phyloP scores from a whole-genome alignment of 768 basidiomycete genomes.

The Tephrocybe sp. region DNA sequence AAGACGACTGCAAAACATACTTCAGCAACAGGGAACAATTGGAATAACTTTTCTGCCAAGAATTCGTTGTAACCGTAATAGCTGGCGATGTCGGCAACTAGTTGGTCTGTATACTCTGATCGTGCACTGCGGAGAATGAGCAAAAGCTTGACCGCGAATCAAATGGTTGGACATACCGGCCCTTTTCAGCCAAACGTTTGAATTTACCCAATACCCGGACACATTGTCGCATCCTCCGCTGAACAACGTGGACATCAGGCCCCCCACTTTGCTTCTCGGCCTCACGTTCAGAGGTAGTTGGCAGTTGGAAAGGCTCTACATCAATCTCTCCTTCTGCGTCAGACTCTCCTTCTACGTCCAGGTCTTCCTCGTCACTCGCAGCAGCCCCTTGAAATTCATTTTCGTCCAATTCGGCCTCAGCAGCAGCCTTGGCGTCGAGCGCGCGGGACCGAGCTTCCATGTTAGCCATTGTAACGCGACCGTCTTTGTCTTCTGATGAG shows the following conservation, averaged over 20 bases:
- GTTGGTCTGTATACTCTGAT: conserved; percentile 86
- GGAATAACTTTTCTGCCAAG: conserved; percentile 91
- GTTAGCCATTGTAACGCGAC: conserved; percentile 69
- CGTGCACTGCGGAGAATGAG: conserved; percentile 56
- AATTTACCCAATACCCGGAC: conserved; percentile 74
- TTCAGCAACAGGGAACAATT: conserved; percentile 90
- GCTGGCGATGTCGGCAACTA: conserved; percentile 85
- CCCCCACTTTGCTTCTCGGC: conserved; percentile 68
- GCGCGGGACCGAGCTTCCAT: conserved; percentile 82
- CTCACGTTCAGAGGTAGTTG: conserved; percentile 70
- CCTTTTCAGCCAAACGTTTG: conserved; percentile 62
- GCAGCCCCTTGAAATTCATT: conserved; percentile 63
- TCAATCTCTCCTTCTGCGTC: conserved; percentile 50
- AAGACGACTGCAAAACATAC: conserved; percentile 39
- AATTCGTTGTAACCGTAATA: conserved; percentile 99
- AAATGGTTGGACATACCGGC: conserved; percentile 49
- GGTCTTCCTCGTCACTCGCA: conserved; percentile 45
- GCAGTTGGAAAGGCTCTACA: conserved; percentile 59
- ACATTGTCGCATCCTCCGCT: conserved; percentile 78
- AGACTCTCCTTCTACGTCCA: conserved; percentile 40
- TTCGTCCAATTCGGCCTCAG: conserved; percentile 67
- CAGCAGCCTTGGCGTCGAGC: conserved; percentile 64
- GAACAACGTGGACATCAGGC: conserved; percentile 73
- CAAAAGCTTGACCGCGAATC: background rate
- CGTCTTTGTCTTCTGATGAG: conserved; percentile 48